Evolutionary conservation across 306 rosid species (phyloP).

Genomic region (Phaseolus lunatus): DNA sequence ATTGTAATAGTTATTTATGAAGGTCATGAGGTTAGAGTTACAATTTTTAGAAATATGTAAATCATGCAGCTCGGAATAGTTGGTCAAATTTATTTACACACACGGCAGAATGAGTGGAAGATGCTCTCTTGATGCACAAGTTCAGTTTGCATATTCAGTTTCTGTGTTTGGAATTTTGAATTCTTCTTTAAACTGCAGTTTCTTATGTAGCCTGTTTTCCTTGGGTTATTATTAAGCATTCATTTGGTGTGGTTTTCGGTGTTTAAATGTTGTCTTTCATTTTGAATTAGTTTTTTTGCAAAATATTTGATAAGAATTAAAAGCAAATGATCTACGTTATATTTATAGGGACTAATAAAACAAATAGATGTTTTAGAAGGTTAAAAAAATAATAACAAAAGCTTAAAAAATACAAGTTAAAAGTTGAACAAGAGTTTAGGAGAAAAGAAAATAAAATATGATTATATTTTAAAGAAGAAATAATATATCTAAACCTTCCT

Average conservation of each 20-base stretch:
- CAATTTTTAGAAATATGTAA: slow-evolving; percentile 30
- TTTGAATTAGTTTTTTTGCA: too few species aligned
- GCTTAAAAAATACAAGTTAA: too few species aligned
- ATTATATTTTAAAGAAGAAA: too few species aligned
- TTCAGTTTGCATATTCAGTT: slow-evolving; percentile 23
- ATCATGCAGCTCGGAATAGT: slow-evolving; percentile 33
- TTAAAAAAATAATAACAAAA: too few species aligned
- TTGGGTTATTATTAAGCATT: neutral
- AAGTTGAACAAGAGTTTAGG: too few species aligned
- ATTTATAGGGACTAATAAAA: too few species aligned
- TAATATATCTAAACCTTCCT: too few species aligned
- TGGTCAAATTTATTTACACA: slow-evolving; percentile 14
- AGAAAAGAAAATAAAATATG: too few species aligned
- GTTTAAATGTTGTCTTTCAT: too few species aligned
- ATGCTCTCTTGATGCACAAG: slow-evolving; percentile 1
- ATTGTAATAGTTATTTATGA: slow-evolving; percentile 15
- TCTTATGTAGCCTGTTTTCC: neutral
- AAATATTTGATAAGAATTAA: too few species aligned
- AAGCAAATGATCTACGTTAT: too few species aligned
- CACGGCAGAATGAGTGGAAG: slow-evolving; percentile 17
- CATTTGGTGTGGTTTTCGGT: neutral
- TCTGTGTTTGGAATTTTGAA: slow-evolving; percentile 8
- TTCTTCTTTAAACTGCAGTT: neutral
- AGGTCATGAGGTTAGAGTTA: slow-evolving; percentile 32
- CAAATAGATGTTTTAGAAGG: too few species aligned